phyloP scores from a whole-genome alignment of 2,329 filamentous ascomycete genomes.

The Pseudogymnoascus sp. region DNA sequence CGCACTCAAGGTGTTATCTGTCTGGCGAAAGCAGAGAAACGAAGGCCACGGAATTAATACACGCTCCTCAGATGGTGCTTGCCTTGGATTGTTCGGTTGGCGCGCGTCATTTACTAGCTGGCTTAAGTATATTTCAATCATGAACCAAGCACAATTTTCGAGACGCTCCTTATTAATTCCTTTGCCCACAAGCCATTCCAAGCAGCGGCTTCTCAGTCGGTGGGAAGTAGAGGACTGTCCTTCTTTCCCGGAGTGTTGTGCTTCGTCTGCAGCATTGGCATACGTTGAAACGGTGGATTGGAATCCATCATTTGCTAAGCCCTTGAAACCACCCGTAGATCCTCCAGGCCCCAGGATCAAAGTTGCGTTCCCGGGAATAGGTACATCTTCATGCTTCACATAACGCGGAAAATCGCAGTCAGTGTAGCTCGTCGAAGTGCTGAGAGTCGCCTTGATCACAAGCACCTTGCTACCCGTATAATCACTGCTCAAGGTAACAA shows the following conservation, averaged over 20 bases:
- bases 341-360: slow-evolving; percentile 28
- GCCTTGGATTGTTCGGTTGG: background rate
- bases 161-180: slow-evolving; percentile 23
- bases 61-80: slow-evolving; percentile 13
- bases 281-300: background rate
- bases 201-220: slow-evolving; percentile 14
- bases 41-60: slow-evolving; percentile 29
- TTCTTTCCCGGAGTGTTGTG: background rate
- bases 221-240: background rate
- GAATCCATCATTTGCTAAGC: background rate
- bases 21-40: slow-evolving; percentile 26
- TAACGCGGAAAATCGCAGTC: background rate
- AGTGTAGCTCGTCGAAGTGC: background rate
- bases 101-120: background rate
- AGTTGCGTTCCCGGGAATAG: slow-evolving; percentile 5
- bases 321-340: background rate
- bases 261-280: background rate
- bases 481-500: slow-evolving; percentile 1
- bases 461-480: slow-evolving; percentile 8
- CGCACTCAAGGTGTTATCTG: background rate
- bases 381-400: background rate
- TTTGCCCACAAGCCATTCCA: slow-evolving; percentile 28
- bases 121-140: slow-evolving; percentile 23
- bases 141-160: slow-evolving; percentile 28
- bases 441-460: slow-evolving; percentile 11